Percentiles rank a stretch among this genome's conserved stretches.
Evolutionary conservation across 805 yeast genomes (phyloP).

Genomic region (Candida nemodendra): DNA sequence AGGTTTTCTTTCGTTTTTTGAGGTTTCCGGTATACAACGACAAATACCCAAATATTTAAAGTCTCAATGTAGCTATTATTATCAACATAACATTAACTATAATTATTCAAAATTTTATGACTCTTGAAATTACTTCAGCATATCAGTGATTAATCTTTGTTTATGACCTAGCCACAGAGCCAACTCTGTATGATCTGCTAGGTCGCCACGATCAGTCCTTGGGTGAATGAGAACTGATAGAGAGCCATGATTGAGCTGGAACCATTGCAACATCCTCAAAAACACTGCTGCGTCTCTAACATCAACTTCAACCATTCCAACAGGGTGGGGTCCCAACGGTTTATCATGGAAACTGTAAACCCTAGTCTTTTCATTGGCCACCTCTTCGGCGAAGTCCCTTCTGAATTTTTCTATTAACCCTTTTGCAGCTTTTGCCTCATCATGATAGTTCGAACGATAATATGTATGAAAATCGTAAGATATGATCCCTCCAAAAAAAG

Average conservation of each 20-base stretch:
- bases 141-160: slow-evolving; percentile 15
- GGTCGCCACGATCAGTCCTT: slow-evolving; percentile 38
- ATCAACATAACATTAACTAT: neutral
- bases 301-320: slow-evolving; percentile 58
- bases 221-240: slow-evolving; percentile 59
- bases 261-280: slow-evolving; percentile 46
- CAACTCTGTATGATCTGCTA: slow-evolving; percentile 49
- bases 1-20: neutral
- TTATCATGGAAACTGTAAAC: slow-evolving; percentile 45
- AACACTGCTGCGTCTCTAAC: slow-evolving; percentile 46
- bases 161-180: slow-evolving; percentile 57
- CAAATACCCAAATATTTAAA: neutral
- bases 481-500: slow-evolving; percentile 21
- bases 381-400: slow-evolving; percentile 17
- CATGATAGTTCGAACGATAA: slow-evolving; percentile 38
- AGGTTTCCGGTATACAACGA: neutral
- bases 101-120: neutral
- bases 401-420: slow-evolving; percentile 23
- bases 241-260: slow-evolving; percentile 50
- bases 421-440: slow-evolving; percentile 35
- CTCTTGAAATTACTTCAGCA: slow-evolving; percentile 1
- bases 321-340: slow-evolving; percentile 60
- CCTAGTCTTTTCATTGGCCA: slow-evolving; percentile 40
- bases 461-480: slow-evolving; percentile 60
- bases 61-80: neutral